Evolutionary conservation across 2,329 filamentous ascomycete species (phyloP).

Genomic region (Aureobasidium sp.): DNA sequence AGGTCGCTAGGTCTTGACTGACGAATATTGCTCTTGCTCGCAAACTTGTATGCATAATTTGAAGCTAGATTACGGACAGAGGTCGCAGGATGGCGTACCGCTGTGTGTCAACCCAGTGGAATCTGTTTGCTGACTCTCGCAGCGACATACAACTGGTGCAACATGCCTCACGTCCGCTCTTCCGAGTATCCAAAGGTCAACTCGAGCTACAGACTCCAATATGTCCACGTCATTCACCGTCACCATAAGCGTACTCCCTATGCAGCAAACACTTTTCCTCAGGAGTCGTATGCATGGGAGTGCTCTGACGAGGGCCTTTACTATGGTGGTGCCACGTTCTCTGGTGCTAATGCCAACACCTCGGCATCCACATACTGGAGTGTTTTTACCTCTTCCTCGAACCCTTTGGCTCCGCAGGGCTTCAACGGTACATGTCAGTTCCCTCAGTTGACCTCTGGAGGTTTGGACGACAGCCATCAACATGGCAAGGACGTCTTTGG

Average conservation of each 20-base stretch:
- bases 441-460: constrained; percentile 67
- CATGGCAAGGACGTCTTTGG: constrained; percentile 70
- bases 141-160: constrained; percentile 68
- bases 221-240: constrained; percentile 76
- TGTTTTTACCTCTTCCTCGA: constrained; percentile 53
- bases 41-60: not conserved
- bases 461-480: constrained; percentile 66
- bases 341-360: constrained; percentile 35
- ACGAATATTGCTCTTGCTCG: not conserved
- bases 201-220: constrained; percentile 57
- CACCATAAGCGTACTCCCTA: constrained; percentile 84
- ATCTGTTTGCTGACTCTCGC: not conserved
- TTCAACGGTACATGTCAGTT: constrained; percentile 73
- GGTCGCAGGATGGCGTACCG: not conserved
- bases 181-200: constrained; percentile 52
- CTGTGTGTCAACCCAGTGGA: not conserved
- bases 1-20: not conserved
- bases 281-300: constrained; percentile 65
- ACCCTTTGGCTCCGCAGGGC: constrained; percentile 59
- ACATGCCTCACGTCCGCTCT: constrained; percentile 75
- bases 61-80: not conserved
- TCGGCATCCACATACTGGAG: constrained; percentile 59
- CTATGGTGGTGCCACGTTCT: constrained; percentile 55
- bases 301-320: constrained; percentile 65
- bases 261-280: constrained; percentile 66